Percentiles rank a stretch among this genome's conserved stretches.
These are phyloP conservation scores for Aspergillus piperis DNA, from an alignment of 2,329 filamentous ascomycete genomes.

Conservation along the genomic window DNA sequence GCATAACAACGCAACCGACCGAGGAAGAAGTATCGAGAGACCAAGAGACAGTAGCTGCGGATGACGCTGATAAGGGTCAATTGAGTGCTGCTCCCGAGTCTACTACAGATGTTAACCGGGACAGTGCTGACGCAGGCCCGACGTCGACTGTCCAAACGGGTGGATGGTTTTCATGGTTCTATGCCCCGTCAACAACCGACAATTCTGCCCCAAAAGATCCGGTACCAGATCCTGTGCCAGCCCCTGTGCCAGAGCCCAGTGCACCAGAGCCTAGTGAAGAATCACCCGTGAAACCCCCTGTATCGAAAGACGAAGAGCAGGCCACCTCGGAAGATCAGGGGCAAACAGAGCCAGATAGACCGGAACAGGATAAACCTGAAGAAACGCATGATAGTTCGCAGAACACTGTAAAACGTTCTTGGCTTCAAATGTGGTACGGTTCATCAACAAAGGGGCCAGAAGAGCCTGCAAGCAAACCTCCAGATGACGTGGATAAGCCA, in stretches of 20 bases:
- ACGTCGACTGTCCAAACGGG: slow-evolving; percentile 23
- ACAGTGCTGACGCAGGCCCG: slow-evolving; percentile 10
- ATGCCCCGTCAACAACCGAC: slow-evolving; percentile 24
- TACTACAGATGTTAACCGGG: slow-evolving; percentile 14
- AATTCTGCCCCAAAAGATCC: slow-evolving; percentile 13
- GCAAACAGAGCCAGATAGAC: slow-evolving; percentile 13
- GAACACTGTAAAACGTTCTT: slow-evolving; percentile 41
- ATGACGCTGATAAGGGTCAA: slow-evolving; percentile 23
- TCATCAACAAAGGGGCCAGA: slow-evolving; percentile 29
- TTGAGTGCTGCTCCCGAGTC: slow-evolving; percentile 15
- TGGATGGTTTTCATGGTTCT: slow-evolving; percentile 45
- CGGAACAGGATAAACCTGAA: slow-evolving; percentile 17
- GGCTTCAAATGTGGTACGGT: slow-evolving; percentile 49
- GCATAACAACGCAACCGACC: slow-evolving; percentile 14
- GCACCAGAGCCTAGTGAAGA: slow-evolving; percentile 14
- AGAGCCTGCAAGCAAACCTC: slow-evolving; percentile 22
- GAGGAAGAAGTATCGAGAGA: slow-evolving; percentile 24
- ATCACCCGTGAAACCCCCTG: slow-evolving; percentile 12
- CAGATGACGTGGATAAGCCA: slow-evolving; percentile 17
- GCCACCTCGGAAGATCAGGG: slow-evolving; percentile 10
- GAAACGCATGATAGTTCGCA: slow-evolving; percentile 13
- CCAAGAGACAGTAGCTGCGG: slow-evolving; percentile 15
- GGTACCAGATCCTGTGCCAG: slow-evolving; percentile 2
- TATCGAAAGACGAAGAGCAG: slow-evolving; percentile 16
- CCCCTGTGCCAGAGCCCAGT: no score